Conservation (phyloP, 495 filamentous ascomycete species). For the Evernia prunastri region DNA sequence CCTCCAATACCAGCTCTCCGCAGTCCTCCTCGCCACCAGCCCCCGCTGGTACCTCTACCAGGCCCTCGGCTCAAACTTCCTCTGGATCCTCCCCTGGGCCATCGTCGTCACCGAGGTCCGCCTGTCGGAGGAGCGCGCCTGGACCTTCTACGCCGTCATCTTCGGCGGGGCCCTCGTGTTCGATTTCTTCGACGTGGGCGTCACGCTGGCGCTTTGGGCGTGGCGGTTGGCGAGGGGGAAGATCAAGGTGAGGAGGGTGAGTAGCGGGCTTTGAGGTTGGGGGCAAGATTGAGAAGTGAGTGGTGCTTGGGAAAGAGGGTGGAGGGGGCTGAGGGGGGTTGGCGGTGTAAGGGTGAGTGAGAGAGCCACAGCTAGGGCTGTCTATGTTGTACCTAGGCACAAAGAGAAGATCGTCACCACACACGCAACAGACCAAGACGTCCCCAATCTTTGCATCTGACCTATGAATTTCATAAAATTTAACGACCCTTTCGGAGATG, state of each 20-base stretch:
- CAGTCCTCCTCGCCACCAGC: constrained; percentile 57
- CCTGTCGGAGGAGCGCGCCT: constrained; percentile 49
- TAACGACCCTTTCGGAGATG: no score
- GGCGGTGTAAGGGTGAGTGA: no score
- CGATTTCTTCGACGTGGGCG: constrained; percentile 49
- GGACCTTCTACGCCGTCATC: constrained; percentile 60
- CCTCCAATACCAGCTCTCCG: constrained; percentile 54
- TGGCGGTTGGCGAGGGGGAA: constrained; percentile 50
- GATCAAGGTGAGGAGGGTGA: constrained; percentile 14
- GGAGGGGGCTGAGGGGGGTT: no score
- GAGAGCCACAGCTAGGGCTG: no score
- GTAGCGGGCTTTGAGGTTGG: background rate
- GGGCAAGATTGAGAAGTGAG: no score
- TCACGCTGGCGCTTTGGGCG: constrained; percentile 49
- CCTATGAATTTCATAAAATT: no score
- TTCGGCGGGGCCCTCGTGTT: constrained; percentile 69
- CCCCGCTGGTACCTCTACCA: constrained; percentile 65
- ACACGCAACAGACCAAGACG: no score
- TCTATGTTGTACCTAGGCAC: no score
- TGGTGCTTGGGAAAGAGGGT: background rate
- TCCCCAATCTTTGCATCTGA: no score
- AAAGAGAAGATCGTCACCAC: no score
- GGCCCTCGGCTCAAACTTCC: constrained; percentile 55
- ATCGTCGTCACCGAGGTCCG: constrained; percentile 48
- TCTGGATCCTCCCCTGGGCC: constrained; percentile 67